A percentile compares a stretch with the other conserved stretches of the same genome.
Evolutionary conservation across 2,329 filamentous ascomycete genomes (phyloP).

Genomic region (Fusarium sp.): DNA sequence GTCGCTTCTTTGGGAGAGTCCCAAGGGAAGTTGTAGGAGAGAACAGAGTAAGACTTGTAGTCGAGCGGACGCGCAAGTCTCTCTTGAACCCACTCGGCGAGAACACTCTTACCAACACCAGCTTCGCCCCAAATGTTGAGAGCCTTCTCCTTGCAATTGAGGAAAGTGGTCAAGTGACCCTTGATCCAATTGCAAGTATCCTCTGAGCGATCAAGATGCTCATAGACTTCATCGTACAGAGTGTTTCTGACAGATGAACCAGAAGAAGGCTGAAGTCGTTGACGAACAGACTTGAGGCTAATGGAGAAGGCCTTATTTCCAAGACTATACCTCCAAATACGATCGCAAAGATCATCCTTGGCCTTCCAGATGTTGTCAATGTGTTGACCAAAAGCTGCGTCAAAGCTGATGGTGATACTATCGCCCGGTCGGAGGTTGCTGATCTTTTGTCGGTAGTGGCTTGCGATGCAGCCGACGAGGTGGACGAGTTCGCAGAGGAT

Average conservation of each 20-base stretch:
- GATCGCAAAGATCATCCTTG: conserved; percentile 50
- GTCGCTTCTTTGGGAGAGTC: conserved; percentile 51
- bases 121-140: conserved; percentile 52
- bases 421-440: conserved; percentile 45
- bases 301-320: conserved; percentile 39
- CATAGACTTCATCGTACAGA: conserved; percentile 53
- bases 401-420: conserved; percentile 51
- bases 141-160: conserved; percentile 51
- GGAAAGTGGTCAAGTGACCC: conserved; percentile 51
- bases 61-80: conserved; percentile 54
- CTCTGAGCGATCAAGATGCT: conserved; percentile 54
- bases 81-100: conserved; percentile 57
- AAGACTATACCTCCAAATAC: conserved; percentile 54
- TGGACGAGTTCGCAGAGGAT: conserved; percentile 54
- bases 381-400: conserved; percentile 52
- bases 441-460: conserved; percentile 53
- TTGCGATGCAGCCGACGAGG: conserved; percentile 52
- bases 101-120: conserved; percentile 54
- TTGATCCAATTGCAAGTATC: conserved; percentile 58
- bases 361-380: conserved; percentile 52
- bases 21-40: conserved; percentile 54
- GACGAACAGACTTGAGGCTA: conserved; percentile 49
- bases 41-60: conserved; percentile 51
- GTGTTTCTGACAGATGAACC: conserved; percentile 46
- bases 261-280: conserved; percentile 48